Evolutionary conservation across 2,329 filamentous ascomycete species (phyloP), one percentile per base, ranked within the genome.

Genomic region (Dissoconium aciculare): DNA sequence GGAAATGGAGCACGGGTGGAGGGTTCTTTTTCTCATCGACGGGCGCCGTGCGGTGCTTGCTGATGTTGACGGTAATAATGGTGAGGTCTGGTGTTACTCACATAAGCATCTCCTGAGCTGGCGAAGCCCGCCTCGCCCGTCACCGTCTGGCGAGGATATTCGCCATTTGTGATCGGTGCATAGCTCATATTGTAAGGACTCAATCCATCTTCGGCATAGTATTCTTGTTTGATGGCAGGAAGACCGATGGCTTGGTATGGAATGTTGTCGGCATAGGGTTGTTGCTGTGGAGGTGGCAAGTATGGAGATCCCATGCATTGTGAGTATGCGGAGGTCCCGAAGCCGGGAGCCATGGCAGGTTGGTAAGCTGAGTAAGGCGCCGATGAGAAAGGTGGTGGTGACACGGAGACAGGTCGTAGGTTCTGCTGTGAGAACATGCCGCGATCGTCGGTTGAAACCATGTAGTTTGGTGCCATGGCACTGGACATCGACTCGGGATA

Each of bases 61-160:
- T n/a, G n/a, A n/a, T n/a, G n/a, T n/a, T n/a, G n/a, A n/a, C n/a
- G n/a, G n/a, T n/a, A n/a, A n/a, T n/a, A n/a, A n/a, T n/a, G n/a
- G n/a, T n/a, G n/a, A n/a, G n/a, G n/a, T n/a, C n/a, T n/a, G n/a
- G n/a, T n/a, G n/a, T n/a, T 75, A 51, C 50, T 52, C 47, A 84
- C 78, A 71, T 80, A 76, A 66, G 75, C 70, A 71, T 69, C 45
- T 73, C 63, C 52, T 78, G 70, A 62, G 80, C 82, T 15, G 68
- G 62, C 44, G 40, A 31, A 28, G 36, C 38, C 27, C 40, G n/a
- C n/a, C n/a, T n/a, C n/a, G n/a, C n/a, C n/a, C n/a, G n/a, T n/a
- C n/a, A n/a, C n/a, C n/a, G n/a, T n/a, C n/a, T n/a, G n/a, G n/a
- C n/a, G n/a, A n/a, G n/a, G n/a, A n/a, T n/a, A n/a, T 45, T 79